Conservation (phyloP, 805 yeast genomes). For the Ogataea corticis region DNA sequence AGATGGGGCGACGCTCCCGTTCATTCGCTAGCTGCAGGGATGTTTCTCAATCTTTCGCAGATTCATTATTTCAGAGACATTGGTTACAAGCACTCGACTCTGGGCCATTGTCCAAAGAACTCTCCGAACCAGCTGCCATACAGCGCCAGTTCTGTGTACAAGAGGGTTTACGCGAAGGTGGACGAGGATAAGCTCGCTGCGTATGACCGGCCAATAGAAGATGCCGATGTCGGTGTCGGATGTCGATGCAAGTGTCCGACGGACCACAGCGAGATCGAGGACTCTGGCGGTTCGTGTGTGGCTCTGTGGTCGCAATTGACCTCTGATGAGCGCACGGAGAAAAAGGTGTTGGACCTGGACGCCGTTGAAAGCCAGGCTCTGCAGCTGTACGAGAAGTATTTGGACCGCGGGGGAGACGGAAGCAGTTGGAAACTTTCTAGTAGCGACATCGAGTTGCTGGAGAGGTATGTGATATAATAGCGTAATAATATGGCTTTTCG, state of each 20-base stretch:
- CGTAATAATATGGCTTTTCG: not conserved
- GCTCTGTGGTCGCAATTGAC: slow-evolving; percentile 45
- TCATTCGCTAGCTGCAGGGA: slow-evolving; percentile 82
- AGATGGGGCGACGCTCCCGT: slow-evolving; percentile 99
- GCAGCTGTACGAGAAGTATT: slow-evolving; percentile 24
- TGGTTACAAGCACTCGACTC: slow-evolving; percentile 80
- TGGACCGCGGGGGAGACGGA: slow-evolving; percentile 25
- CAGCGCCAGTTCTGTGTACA: slow-evolving; percentile 35
- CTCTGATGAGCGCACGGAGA: slow-evolving; percentile 25
- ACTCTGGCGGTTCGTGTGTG: slow-evolving; percentile 52
- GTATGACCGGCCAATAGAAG: slow-evolving; percentile 25
- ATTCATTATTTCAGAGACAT: slow-evolving; percentile 91
- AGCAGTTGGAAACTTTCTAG: slow-evolving; percentile 28
- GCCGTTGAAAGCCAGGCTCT: slow-evolving; percentile 28
- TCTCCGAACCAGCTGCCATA: slow-evolving; percentile 55
- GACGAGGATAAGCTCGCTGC: slow-evolving; percentile 41
- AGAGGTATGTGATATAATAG: not conserved
- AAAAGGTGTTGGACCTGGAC: slow-evolving; percentile 30
- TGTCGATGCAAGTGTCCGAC: slow-evolving; percentile 84
- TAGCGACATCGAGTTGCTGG: slow-evolving; percentile 19
- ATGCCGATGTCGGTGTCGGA: slow-evolving; percentile 52
- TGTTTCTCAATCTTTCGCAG: slow-evolving; percentile 66
- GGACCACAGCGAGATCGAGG: slow-evolving; percentile 54
- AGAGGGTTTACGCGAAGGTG: slow-evolving; percentile 31
- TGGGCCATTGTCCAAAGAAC: slow-evolving; percentile 82